Evolutionary conservation across 1,284 basidiomycete genomes (phyloP).

Genomic region (Ganoderma lingzhi): DNA sequence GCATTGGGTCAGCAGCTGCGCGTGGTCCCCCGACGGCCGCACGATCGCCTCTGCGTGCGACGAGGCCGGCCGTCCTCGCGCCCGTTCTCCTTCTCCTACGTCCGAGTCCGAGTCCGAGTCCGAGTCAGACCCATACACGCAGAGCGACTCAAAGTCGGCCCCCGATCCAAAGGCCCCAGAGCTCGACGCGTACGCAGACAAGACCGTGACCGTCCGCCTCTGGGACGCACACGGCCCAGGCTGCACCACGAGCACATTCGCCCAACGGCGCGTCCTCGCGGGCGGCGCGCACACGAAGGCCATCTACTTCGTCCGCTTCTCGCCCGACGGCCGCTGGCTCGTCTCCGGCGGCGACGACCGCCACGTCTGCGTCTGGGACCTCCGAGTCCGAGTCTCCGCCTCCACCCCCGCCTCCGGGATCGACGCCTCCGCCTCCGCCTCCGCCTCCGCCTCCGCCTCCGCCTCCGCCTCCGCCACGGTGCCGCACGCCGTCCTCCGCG

Average conservation of each 20-base stretch:
- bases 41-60: neutral
- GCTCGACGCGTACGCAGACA: slow-evolving; percentile 1
- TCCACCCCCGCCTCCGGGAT: neutral
- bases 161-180: neutral
- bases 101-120: neutral
- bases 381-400: no score
- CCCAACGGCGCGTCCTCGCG: neutral
- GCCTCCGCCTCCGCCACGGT: no score
- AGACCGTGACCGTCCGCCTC: neutral
- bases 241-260: no score
- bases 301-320: neutral
- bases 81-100: neutral
- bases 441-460: no score
- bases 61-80: slow-evolving; percentile 1
- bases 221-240: slow-evolving; percentile 2
- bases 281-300: neutral
- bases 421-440: neutral
- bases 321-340: slow-evolving; percentile 5
- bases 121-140: neutral
- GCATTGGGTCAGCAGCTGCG: neutral
- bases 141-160: neutral
- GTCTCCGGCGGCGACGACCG: neutral
- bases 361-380: slow-evolving; percentile 3
- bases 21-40: slow-evolving; percentile 2
- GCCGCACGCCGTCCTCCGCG: neutral